Base-by-base conservation (phyloP, 371 early-diverging fungal genomes). In the Parasitella parasitica region DNA sequence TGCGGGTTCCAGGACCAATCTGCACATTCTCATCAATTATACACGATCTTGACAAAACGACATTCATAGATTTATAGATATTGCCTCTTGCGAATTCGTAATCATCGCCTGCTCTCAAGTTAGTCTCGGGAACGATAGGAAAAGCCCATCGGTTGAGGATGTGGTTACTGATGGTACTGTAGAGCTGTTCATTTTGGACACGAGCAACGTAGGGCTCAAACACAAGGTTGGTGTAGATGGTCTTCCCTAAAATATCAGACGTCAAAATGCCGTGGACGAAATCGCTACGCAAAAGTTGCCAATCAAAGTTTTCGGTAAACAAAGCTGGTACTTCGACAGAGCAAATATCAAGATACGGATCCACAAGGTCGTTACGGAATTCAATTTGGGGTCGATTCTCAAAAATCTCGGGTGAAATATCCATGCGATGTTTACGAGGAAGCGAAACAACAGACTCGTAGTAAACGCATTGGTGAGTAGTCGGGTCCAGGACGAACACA, bases 261-360 rank as follows among this genome's bases (percentile, higher is more conserved):
- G 91, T 91, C 61, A 97, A 69, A 50, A 97, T 91, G 49, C 96
- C 97, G 34, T 89, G 87, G 11, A 97, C 91, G 76, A 98, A 98
- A 72, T 98, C 94, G 18, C 82, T 79, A 22, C 96, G 86, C 46
- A 97, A 80, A 38, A 89, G 86, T 72, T 96, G 96, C 83, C 96
- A 97, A 78, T 98, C 98, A 76, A 97, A 97, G 80, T 97, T 97
- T 67, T 98, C 97, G 4, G 94, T 92, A 63, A 97, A 97, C 52
- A 97, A 79, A 4, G 96, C 92, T n/a, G 93, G 93, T 0, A 95
- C 91, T 67, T 95, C 96, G 4, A 91, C 86, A 12, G 96, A 91
- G 73, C 98, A 98, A 49, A 98, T 93, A 60, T 94, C 95, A 48
- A 97, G 82, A 34, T 87, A 90, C 64, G 93, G 92, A 77, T 98